phyloP scores from a whole-genome alignment of 1,284 basidiomycete species.

The Tetrapyrgos nigripes region DNA sequence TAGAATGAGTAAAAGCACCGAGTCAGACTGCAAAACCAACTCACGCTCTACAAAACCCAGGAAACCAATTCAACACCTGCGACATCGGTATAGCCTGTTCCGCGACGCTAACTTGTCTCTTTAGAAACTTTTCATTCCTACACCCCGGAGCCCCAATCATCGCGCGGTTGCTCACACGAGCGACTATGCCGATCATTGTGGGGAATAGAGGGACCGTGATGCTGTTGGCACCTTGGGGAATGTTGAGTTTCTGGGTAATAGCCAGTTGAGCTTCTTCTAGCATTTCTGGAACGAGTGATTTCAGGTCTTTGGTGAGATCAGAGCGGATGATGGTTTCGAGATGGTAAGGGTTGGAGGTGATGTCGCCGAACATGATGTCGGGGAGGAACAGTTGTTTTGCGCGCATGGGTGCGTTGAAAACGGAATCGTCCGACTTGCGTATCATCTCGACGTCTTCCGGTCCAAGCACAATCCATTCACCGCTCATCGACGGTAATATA shows the following conservation, averaged over 20 bases:
- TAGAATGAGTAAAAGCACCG: not conserved
- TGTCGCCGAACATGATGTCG: constrained; percentile 41
- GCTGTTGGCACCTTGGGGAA: constrained; percentile 27
- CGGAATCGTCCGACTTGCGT: constrained; percentile 39
- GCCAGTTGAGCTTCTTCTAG: constrained; percentile 42
- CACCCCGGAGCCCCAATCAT: constrained; percentile 52
- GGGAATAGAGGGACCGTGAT: constrained; percentile 35
- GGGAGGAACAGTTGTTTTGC: constrained; percentile 40
- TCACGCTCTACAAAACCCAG: constrained; percentile 19
- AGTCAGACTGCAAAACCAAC: not conserved
- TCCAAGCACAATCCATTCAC: constrained; percentile 34
- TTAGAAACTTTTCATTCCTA: constrained; percentile 42
- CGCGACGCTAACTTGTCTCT: constrained; percentile 23
- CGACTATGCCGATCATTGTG: constrained; percentile 48
- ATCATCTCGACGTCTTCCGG: constrained; percentile 39
- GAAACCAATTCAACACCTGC: constrained; percentile 24
- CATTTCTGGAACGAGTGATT: constrained; percentile 42
- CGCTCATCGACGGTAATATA: constrained; percentile 19
- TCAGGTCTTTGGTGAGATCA: constrained; percentile 42
- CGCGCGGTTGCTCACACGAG: constrained; percentile 50
- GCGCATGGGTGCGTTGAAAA: constrained; percentile 40
- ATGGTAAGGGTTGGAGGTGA: constrained; percentile 43
- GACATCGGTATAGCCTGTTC: constrained; percentile 20
- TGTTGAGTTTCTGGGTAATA: constrained; percentile 34
- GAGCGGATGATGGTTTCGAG: constrained; percentile 39